Conservation (phyloP, 2,329 filamentous ascomycete species). For the Aspergillus viridinutans region DNA sequence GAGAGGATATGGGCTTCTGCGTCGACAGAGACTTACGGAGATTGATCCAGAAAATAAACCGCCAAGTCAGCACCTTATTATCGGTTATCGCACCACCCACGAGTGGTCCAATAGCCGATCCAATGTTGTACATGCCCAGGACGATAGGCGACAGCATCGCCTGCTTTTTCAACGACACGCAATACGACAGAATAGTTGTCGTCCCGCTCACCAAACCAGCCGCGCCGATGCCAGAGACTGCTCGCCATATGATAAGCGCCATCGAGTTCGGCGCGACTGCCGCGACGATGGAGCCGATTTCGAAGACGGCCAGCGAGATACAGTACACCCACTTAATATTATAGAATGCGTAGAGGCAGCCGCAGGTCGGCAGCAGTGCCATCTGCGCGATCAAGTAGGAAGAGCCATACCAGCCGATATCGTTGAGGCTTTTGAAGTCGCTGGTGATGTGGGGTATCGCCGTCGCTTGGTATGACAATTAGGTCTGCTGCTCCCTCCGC, state of each 20-base stretch:
- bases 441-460: conserved; percentile 43
- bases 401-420: conserved; percentile 43
- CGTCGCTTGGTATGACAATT: conserved; percentile 16
- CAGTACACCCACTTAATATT: conserved; percentile 33
- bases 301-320: conserved; percentile 30
- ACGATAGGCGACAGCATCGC: conserved; percentile 31
- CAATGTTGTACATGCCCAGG: conserved; percentile 31
- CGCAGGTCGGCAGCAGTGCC: conserved; percentile 34
- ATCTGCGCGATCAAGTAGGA: conserved; percentile 35
- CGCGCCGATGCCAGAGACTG: conserved; percentile 28
- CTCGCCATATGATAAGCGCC: conserved; percentile 33
- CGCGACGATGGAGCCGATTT: conserved; percentile 30
- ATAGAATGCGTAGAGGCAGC: conserved; percentile 33
- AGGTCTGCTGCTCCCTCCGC: neutral
- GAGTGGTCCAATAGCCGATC: conserved; percentile 29
- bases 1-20: neutral
- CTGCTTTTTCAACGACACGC: conserved; percentile 27
- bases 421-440: conserved; percentile 39
- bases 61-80: conserved; percentile 34
- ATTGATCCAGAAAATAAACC: conserved; percentile 51
- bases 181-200: conserved; percentile 30
- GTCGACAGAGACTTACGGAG: conserved; percentile 26
- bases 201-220: conserved; percentile 29
- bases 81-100: conserved; percentile 36
- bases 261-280: conserved; percentile 26